Percentiles rank a stretch among this genome's conserved stretches.
phyloP scores from a whole-genome alignment of 2,329 filamentous ascomycete genomes.

The Botrytis sinoallii region DNA sequence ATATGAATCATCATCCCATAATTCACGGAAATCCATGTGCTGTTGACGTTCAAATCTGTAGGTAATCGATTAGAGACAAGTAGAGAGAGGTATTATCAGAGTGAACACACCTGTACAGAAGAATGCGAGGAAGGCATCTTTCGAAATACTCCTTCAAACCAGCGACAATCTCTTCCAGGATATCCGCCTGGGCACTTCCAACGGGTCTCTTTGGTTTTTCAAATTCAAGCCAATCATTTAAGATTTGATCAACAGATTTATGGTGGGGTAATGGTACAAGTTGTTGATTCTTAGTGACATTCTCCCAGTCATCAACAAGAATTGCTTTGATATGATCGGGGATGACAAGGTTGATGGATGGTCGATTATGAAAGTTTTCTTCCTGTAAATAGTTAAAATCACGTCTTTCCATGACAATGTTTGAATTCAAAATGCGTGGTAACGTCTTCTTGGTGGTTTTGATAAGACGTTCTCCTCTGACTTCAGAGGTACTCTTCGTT shows the following conservation, averaged over 20 bases:
- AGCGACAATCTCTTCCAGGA: slow-evolving; percentile 83
- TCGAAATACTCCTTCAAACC: slow-evolving; percentile 95
- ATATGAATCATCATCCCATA: slow-evolving; percentile 61
- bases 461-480: slow-evolving; percentile 7
- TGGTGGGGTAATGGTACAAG: slow-evolving; percentile 80
- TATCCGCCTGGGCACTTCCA: slow-evolving; percentile 71
- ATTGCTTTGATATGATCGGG: slow-evolving; percentile 88
- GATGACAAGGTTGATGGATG: slow-evolving; percentile 80
- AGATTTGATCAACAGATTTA: slow-evolving; percentile 70
- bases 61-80: not conserved
- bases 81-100: not conserved
- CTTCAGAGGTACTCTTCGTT: slow-evolving; percentile 8
- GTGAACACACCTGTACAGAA: slow-evolving; percentile 68
- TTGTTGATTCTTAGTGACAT: slow-evolving; percentile 91
- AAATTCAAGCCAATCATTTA: slow-evolving; percentile 74
- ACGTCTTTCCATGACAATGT: not conserved
- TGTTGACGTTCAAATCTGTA: slow-evolving; percentile 86
- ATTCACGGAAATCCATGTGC: slow-evolving; percentile 72
- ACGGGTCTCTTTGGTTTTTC: slow-evolving; percentile 64
- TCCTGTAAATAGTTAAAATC: slow-evolving; percentile 56
- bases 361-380: slow-evolving; percentile 78
- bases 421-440: not conserved
- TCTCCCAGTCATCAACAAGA: slow-evolving; percentile 98
- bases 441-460: slow-evolving; percentile 16
- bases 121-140: slow-evolving; percentile 78